Evolutionary conservation across 305 asterid genomes (phyloP).

Genomic region (Nicotiana rustica): DNA sequence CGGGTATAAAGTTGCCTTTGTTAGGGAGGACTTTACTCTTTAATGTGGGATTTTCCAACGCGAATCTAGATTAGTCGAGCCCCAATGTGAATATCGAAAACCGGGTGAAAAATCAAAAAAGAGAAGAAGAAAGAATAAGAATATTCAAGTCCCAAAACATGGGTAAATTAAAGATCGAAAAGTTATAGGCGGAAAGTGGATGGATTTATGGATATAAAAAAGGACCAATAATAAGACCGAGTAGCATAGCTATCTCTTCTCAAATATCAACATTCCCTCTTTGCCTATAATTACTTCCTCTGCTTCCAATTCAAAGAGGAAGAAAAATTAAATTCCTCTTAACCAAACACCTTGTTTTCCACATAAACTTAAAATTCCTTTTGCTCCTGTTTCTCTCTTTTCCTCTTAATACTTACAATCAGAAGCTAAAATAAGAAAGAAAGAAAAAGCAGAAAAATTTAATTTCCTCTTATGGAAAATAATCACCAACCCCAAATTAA

Average conservation of each 20-base stretch:
- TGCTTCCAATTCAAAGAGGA: background rate
- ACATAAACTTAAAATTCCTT: slow-evolving; percentile 1
- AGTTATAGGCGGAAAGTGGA: slow-evolving; percentile 25
- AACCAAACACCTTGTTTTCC: background rate
- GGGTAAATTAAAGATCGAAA: background rate
- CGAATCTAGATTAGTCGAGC: no score
- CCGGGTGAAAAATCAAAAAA: no score
- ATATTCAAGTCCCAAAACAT: slow-evolving; percentile 13
- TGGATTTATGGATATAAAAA: slow-evolving; percentile 20
- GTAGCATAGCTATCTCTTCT: background rate
- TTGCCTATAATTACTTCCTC: background rate
- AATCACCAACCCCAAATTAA: slow-evolving; percentile 29
- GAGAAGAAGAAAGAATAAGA: background rate
- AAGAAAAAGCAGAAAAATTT: background rate
- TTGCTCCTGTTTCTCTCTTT: background rate
- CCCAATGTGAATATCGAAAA: no score
- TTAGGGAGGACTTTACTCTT: no score
- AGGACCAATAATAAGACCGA: slow-evolving; percentile 10
- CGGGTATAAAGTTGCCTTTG: no score
- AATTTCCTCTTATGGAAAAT: slow-evolving; percentile 56
- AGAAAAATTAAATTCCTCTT: no score
- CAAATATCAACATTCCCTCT: slow-evolving; percentile 23
- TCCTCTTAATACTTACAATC: background rate
- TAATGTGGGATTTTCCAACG: no score
- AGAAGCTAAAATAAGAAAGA: background rate